These are phyloP conservation scores for Hypsizygus marmoreus DNA, from an alignment of 768 basidiomycete species.

Conservation along the genomic window DNA sequence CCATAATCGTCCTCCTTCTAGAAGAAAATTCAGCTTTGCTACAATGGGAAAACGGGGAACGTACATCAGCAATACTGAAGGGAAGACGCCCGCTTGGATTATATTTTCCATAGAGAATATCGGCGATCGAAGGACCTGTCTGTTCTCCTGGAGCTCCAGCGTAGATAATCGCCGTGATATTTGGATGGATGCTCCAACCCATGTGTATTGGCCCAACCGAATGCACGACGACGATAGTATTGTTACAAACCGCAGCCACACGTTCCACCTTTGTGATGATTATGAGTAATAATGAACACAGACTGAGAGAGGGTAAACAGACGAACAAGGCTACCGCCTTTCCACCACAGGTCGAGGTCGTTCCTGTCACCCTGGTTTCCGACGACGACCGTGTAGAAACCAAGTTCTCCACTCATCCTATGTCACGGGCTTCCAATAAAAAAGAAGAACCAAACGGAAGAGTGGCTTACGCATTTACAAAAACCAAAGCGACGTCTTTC, in stretches of 20 bases:
- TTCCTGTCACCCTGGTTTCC: conserved; percentile 64
- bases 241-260: conserved; percentile 68
- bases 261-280: conserved; percentile 40
- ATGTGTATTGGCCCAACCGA: conserved; percentile 77
- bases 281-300: conserved; percentile 25
- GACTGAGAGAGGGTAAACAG: neutral
- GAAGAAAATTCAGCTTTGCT: neutral
- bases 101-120: conserved; percentile 74
- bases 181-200: conserved; percentile 74
- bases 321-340: conserved; percentile 49
- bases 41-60: conserved; percentile 6
- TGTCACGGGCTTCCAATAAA: conserved; percentile 13
- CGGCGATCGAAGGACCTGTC: conserved; percentile 74
- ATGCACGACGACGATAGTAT: conserved; percentile 81
- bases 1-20: conserved; percentile 42
- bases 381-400: conserved; percentile 59
- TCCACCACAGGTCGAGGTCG: conserved; percentile 59
- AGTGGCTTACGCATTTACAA: conserved; percentile 52
- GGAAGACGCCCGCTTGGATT: conserved; percentile 78
- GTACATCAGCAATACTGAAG: conserved; percentile 70
- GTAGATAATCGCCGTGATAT: conserved; percentile 64
- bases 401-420: conserved; percentile 54
- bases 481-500: conserved; percentile 61
- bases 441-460: neutral
- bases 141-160: conserved; percentile 70